A percentile compares a stretch with the other conserved stretches of the same genome.
These are phyloP conservation scores for Ammopiptanthus mongolicus DNA, from an alignment of 306 rosid species.

Conservation along the genomic window DNA sequence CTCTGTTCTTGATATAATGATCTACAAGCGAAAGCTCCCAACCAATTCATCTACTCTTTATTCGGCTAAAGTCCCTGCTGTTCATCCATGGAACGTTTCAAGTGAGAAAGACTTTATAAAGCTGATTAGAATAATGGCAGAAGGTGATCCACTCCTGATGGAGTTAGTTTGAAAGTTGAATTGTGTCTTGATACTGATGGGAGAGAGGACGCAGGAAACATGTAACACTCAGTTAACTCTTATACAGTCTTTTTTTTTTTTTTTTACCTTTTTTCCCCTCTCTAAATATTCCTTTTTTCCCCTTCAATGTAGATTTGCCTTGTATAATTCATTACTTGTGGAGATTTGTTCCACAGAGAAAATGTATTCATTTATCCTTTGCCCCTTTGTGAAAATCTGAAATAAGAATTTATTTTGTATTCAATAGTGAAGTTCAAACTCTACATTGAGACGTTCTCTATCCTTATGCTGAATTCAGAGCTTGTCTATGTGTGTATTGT, in stretches of 20 bases:
- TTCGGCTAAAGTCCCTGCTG: conserved; percentile 75
- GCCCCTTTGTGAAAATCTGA: neutral
- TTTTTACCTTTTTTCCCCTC: neutral
- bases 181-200: conserved; percentile 22
- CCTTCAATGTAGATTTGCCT: conserved; percentile 48
- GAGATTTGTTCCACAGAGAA: conserved; percentile 25
- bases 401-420: neutral
- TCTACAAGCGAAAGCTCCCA: conserved; percentile 52
- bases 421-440: neutral
- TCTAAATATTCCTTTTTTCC: conserved; percentile 17
- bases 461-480: neutral
- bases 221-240: conserved; percentile 39
- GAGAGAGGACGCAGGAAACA: conserved; percentile 31
- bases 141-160: conserved; percentile 92
- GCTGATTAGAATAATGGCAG: conserved; percentile 89
- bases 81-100: conserved; percentile 84
- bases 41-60: conserved; percentile 67
- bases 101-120: conserved; percentile 86
- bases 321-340: neutral
- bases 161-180: conserved; percentile 72
- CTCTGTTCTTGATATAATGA: conserved; percentile 56
- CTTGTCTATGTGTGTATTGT: neutral
- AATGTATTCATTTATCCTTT: conserved; percentile 47
- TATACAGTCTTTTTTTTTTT: conserved; percentile 9
- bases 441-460: neutral